Evolutionary conservation across 805 yeast species (phyloP).

Genomic region (Barnettozyma salicaria): DNA sequence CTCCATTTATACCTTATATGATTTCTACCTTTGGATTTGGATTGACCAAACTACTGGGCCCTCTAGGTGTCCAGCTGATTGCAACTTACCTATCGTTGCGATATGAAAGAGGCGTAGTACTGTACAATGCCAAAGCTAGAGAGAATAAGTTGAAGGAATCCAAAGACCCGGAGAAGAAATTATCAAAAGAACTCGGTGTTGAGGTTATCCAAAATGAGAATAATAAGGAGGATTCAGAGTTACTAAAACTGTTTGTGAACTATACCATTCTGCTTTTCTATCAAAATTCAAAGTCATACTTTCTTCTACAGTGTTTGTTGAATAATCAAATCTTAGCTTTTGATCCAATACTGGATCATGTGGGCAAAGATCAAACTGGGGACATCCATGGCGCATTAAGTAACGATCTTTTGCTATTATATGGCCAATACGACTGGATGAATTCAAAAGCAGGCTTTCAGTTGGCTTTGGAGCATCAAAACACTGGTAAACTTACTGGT

Average conservation of each 20-base stretch:
- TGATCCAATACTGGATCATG: constrained; percentile 59
- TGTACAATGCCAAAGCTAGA: constrained; percentile 7
- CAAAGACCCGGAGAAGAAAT: background rate
- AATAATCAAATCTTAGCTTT: constrained; percentile 43
- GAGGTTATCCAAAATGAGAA: constrained; percentile 16
- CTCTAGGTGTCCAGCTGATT: constrained; percentile 34
- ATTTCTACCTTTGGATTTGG: constrained; percentile 37
- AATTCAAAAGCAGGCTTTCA: constrained; percentile 45
- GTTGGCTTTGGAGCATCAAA: constrained; percentile 19
- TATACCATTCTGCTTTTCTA: constrained; percentile 20
- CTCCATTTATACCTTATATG: constrained; percentile 26
- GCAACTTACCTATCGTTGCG: constrained; percentile 19
- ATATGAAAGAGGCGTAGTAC: constrained; percentile 11
- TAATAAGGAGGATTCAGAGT: constrained; percentile 18
- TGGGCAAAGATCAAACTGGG: constrained; percentile 22
- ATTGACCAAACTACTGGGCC: constrained; percentile 41
- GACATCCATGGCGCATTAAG: constrained; percentile 18
- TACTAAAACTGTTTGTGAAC: constrained; percentile 17
- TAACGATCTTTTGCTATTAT: constrained; percentile 31
- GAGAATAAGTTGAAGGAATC: constrained; percentile 1
- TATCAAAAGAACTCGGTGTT: constrained; percentile 26
- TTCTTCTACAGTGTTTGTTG: constrained; percentile 14
- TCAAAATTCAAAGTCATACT: constrained; percentile 20
- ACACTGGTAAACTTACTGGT: constrained; percentile 2
- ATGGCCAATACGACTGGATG: constrained; percentile 78